Evolutionary conservation across 352 stramenopile species (phyloP).

Genomic region (Peronospora belbahrii): DNA sequence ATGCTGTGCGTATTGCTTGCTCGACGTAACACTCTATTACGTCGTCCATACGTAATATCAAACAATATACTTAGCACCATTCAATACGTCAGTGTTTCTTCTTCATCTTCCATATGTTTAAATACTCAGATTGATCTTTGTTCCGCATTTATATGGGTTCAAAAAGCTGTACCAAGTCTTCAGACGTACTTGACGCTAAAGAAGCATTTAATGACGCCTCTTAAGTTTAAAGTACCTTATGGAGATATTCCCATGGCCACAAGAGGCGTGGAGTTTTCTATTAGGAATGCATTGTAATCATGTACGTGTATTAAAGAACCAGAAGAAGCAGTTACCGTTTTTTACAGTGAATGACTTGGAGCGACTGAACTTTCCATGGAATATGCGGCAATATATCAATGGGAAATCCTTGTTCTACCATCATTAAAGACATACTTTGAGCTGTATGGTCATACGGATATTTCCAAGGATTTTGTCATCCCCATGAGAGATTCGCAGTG

Average conservation of each 20-base stretch:
- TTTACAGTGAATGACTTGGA: slow-evolving; percentile 29
- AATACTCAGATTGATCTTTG: slow-evolving; percentile 8
- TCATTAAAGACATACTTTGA: slow-evolving; percentile 26
- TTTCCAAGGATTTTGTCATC: slow-evolving; percentile 29
- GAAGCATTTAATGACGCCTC: slow-evolving; percentile 28
- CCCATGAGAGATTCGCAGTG: slow-evolving; percentile 19
- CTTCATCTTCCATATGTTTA: neutral
- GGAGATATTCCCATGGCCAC: slow-evolving; percentile 24
- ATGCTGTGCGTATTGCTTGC: slow-evolving; percentile 16
- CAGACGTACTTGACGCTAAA: slow-evolving; percentile 25
- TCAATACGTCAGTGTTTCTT: slow-evolving; percentile 2
- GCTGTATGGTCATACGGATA: slow-evolving; percentile 28
- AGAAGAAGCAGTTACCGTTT: slow-evolving; percentile 8
- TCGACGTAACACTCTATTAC: slow-evolving; percentile 2
- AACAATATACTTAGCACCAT: neutral
- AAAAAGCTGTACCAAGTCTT: slow-evolving; percentile 20
- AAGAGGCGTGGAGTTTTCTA: slow-evolving; percentile 27
- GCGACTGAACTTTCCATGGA: slow-evolving; percentile 33
- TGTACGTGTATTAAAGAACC: slow-evolving; percentile 10
- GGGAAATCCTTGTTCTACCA: slow-evolving; percentile 30
- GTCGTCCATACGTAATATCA: slow-evolving; percentile 1
- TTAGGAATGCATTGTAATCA: slow-evolving; percentile 27
- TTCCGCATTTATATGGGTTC: slow-evolving; percentile 12
- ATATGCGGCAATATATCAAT: slow-evolving; percentile 33
- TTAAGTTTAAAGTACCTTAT: slow-evolving; percentile 31